Evolutionary conservation across 83 land plant species (phyloP).

Genomic region (Picea abies): DNA sequence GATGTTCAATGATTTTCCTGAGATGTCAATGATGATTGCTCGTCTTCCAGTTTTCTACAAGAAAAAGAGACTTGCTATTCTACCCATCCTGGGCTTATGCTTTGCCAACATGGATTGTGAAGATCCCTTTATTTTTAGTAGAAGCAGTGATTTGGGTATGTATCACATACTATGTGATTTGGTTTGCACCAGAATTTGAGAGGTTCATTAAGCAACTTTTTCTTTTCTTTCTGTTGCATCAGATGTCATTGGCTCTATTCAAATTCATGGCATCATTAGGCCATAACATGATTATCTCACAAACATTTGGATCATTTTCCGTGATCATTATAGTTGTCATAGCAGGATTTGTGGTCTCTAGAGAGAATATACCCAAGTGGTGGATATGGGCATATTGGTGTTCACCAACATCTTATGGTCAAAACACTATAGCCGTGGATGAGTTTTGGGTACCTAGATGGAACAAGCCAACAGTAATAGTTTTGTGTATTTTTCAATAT

Average conservation of each 20-base stretch:
- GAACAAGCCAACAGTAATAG: constrained; percentile 13
- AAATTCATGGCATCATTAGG: constrained; percentile 32
- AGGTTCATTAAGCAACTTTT: constrained; percentile 34
- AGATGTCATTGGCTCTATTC: constrained; percentile 39
- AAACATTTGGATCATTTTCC: constrained; percentile 36
- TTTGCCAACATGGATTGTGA: constrained; percentile 38
- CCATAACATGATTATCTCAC: constrained; percentile 32
- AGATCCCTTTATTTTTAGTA: constrained; percentile 34
- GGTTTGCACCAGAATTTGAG: constrained; percentile 36
- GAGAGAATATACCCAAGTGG: constrained; percentile 40
- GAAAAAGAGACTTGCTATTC: constrained; percentile 43
- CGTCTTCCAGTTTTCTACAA: constrained; percentile 53
- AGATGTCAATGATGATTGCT: constrained; percentile 42
- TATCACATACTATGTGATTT: constrained; percentile 37
- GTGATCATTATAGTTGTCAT: constrained; percentile 24
- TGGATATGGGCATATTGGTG: constrained; percentile 63
- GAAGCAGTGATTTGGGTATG: constrained; percentile 40
- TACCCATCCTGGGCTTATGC: constrained; percentile 54
- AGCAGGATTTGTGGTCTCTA: constrained; percentile 39
- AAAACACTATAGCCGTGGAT: constrained; percentile 48
- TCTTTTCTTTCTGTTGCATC: constrained; percentile 30
- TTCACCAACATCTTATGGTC: constrained; percentile 49
- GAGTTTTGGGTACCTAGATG: constrained; percentile 49
- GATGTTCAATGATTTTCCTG: constrained; percentile 57
- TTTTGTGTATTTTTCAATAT: constrained; percentile 35